Evolutionary conservation across 2,329 filamentous ascomycete species (phyloP).

Genomic region (Colletotrichum sp.): DNA sequence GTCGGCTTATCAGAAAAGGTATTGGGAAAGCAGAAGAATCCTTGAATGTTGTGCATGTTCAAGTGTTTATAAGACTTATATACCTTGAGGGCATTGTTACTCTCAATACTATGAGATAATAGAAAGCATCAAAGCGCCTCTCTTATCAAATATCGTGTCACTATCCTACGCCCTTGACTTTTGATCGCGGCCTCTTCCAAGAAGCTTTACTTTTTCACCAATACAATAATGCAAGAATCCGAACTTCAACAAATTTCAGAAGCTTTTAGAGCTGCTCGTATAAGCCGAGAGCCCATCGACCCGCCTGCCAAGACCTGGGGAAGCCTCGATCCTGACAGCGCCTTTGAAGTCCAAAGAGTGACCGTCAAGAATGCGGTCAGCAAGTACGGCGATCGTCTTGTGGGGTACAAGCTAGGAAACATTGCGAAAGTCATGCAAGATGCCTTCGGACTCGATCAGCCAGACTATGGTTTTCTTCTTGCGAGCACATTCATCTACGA

Average conservation of each 20-base stretch:
- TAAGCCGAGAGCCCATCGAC: slow-evolving; percentile 23
- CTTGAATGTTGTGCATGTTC: not conserved
- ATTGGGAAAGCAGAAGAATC: not conserved
- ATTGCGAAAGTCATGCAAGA: slow-evolving; percentile 34
- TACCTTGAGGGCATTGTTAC: not conserved
- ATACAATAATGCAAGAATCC: not conserved
- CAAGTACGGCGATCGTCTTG: slow-evolving; percentile 26
- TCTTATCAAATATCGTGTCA: not conserved
- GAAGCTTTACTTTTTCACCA: not conserved
- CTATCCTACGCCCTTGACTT: not conserved
- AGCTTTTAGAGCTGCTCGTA: slow-evolving; percentile 24
- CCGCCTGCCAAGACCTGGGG: slow-evolving; percentile 25
- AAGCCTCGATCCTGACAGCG: slow-evolving; percentile 23
- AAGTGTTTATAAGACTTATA: not conserved
- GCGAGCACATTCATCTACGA: slow-evolving; percentile 29
- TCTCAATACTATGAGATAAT: not conserved
- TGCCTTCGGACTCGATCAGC: slow-evolving; percentile 30
- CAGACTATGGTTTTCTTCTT: slow-evolving; percentile 30
- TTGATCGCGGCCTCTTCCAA: not conserved
- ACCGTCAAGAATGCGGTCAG: slow-evolving; percentile 23
- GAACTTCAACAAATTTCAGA: not conserved
- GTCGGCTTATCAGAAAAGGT: not conserved
- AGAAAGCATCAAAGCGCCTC: not conserved
- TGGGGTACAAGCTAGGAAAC: slow-evolving; percentile 33
- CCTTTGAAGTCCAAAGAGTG: slow-evolving; percentile 27